Evolutionary conservation across 2,329 filamentous ascomycete species (phyloP).

Genomic region (Lasiodiplodia sp.): DNA sequence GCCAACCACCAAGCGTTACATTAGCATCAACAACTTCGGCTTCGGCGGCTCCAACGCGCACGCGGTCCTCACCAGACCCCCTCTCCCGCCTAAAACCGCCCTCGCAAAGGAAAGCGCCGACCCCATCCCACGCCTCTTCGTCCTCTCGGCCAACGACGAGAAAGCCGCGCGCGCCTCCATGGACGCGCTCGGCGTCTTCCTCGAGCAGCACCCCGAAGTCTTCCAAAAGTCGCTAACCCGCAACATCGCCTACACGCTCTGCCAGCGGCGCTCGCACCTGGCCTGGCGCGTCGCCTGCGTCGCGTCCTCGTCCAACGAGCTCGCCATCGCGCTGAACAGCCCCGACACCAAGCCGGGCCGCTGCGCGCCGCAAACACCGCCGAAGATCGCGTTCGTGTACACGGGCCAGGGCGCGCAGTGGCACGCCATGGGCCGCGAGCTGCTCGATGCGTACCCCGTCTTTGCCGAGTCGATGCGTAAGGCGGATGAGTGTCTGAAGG

Average conservation of each 20-base stretch:
- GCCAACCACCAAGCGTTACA: constrained; percentile 26
- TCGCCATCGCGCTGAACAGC: constrained; percentile 14
- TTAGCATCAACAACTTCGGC: constrained; percentile 32
- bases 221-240: constrained; percentile 26
- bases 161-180: constrained; percentile 1
- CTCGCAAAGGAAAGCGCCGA: constrained; percentile 14
- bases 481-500: constrained; percentile 28
- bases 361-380: neutral
- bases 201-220: constrained; percentile 28
- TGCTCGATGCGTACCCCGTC: constrained; percentile 29
- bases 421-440: constrained; percentile 31
- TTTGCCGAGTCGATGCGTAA: constrained; percentile 9
- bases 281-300: constrained; percentile 16
- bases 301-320: constrained; percentile 19
- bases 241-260: constrained; percentile 29
- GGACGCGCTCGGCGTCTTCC: constrained; percentile 23
- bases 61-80: constrained; percentile 24
- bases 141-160: constrained; percentile 27
- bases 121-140: constrained; percentile 11
- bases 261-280: constrained; percentile 23
- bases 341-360: constrained; percentile 6
- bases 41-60: constrained; percentile 33
- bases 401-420: constrained; percentile 45
- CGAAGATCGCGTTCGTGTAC: constrained; percentile 36
- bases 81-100: neutral